Evolutionary conservation across 106 monocot genomes (phyloP), one percentile per base, ranked within the genome.

Genomic region (Dendrobium huoshanense): DNA sequence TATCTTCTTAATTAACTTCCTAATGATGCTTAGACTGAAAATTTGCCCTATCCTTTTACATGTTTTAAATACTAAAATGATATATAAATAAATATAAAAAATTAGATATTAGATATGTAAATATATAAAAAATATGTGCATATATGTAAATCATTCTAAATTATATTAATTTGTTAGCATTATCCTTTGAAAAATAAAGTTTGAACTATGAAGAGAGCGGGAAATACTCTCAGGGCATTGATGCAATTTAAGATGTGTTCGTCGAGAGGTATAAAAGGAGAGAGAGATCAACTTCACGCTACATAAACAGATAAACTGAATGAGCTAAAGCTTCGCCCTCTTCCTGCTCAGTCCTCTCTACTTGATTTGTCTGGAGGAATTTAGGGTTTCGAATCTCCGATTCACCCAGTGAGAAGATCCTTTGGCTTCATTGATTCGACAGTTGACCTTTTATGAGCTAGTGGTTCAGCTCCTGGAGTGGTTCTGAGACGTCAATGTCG

Each of bases 401-500:
- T 78, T 78, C 45, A 48, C 49, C 27, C 20, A 25, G 45, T 41
- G 24, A 49, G 27, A 51, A 25, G 45, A 0, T 16, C 27, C n/a
- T 76, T 41, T 72, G 6, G 72, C 72, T 51, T 15, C 51, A 13
- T 72, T 44, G 44, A 19, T n/a, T 49, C 13, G 25, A 25, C 27
- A 59, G 9, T 74, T 43, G 16, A 56, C 41, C 9, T 56, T 40
- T 78, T 18, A 18, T 20, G 20, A 58, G 56, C 45, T 20, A 17
- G 9, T 41, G 56, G 49, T 41, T n/a, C 78, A 20, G 19, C 17
- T 55, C 49, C 48, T 13, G 3, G 18, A 27, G 25, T 13, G 49
- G 49, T 48, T 76, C 41, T 3, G 17, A 24, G 0, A 20, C 55
- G 56, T 29, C 54, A 37, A 89, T 85, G 91, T 75, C 87, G 17